A percentile compares a stretch with the other conserved stretches of the same genome.
These are phyloP conservation scores for Russula vinacea DNA, from an alignment of 768 basidiomycete genomes.

Conservation along the genomic window DNA sequence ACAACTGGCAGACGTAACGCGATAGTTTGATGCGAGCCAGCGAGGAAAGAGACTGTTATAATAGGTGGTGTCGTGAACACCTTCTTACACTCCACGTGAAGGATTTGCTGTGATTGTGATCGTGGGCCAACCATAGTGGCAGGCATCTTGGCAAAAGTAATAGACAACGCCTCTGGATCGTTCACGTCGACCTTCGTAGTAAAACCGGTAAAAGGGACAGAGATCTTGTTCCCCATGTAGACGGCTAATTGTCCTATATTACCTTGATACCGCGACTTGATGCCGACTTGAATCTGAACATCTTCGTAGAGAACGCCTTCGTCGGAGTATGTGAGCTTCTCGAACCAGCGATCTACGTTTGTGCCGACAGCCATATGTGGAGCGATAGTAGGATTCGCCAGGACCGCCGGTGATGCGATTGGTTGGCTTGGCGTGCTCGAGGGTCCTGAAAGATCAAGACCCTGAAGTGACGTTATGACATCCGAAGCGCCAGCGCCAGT, in stretches of 20 bases:
- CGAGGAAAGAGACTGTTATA: constrained; percentile 84
- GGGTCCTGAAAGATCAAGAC: constrained; percentile 63
- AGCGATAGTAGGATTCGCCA: constrained; percentile 19
- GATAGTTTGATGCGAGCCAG: constrained; percentile 86
- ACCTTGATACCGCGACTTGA: constrained; percentile 96
- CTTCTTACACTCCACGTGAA: constrained; percentile 94
- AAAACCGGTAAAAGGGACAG: constrained; percentile 85
- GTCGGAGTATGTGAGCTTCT: constrained; percentile 68
- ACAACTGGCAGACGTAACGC: constrained; percentile 83
- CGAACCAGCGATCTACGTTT: constrained; percentile 87
- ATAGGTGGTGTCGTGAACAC: constrained; percentile 74
- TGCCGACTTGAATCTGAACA: constrained; percentile 88
- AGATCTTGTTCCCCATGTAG: constrained; percentile 94
- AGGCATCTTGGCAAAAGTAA: constrained; percentile 88
- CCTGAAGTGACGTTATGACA: constrained; percentile 71
- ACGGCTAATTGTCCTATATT: constrained; percentile 91
- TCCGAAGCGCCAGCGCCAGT: constrained; percentile 48
- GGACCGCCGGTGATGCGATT: constrained; percentile 10
- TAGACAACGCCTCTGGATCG: constrained; percentile 72
- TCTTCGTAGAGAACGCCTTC: constrained; percentile 97
- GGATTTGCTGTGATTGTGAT: constrained; percentile 87
- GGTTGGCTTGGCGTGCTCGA: constrained; percentile 33
- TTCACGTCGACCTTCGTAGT: constrained; percentile 74
- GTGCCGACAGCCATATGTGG: constrained; percentile 62
- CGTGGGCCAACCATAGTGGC: constrained; percentile 74